Percentiles rank a stretch among this genome's conserved stretches.
phyloP scores from a whole-genome alignment of 805 yeast species.

The Kodamaea leandrae region DNA sequence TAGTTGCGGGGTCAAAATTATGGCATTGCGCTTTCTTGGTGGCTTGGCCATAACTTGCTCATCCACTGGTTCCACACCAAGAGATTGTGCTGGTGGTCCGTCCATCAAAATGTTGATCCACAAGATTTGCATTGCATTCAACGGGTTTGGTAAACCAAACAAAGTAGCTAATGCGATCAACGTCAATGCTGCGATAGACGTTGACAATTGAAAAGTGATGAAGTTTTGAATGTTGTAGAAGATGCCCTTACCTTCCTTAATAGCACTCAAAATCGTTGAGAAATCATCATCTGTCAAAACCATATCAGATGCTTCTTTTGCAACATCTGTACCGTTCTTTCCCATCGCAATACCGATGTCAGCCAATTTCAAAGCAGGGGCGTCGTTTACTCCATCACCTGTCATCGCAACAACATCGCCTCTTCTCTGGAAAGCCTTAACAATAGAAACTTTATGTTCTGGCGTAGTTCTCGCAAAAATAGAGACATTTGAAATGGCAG shows the following conservation, averaged over 20 bases:
- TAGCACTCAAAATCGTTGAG: slow-evolving; percentile 84
- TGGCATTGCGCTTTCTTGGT: slow-evolving; percentile 87
- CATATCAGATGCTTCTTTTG: slow-evolving; percentile 98
- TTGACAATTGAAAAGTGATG: slow-evolving; percentile 91
- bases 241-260: slow-evolving; percentile 89
- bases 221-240: slow-evolving; percentile 94
- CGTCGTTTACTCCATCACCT: slow-evolving; percentile 99
- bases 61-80: slow-evolving; percentile 97
- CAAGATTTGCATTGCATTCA: slow-evolving; percentile 96
- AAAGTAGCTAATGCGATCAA: slow-evolving; percentile 84
- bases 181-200: slow-evolving; percentile 92
- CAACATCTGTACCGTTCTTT: slow-evolving; percentile 94
- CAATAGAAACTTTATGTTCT: slow-evolving; percentile 87
- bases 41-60: slow-evolving; percentile 94
- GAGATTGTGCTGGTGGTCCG: slow-evolving; percentile 97
- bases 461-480: slow-evolving; percentile 96
- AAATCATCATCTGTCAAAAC: slow-evolving; percentile 95
- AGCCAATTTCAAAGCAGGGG: slow-evolving; percentile 95
- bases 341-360: slow-evolving; percentile 97
- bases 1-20: slow-evolving; percentile 70
- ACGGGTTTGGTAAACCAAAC: slow-evolving; percentile 86
- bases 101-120: slow-evolving; percentile 98
- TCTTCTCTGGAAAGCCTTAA: slow-evolving; percentile 81
- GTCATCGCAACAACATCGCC: slow-evolving; percentile 98
- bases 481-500: slow-evolving; percentile 75